Percentiles rank a stretch among this genome's conserved stretches.
Conservation (phyloP, 441 rosid species). For the California macrophylla region DNA sequence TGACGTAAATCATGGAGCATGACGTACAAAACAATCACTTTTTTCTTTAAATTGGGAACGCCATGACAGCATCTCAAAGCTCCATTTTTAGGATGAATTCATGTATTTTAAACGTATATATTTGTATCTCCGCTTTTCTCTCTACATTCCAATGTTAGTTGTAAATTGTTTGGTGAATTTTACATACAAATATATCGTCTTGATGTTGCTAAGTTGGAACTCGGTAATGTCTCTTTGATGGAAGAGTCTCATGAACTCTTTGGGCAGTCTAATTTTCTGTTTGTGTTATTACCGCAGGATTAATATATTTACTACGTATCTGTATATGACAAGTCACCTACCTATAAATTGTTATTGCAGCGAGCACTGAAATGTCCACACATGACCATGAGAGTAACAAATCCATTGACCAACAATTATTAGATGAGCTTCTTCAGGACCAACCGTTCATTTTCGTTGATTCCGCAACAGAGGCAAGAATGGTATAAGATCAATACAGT, state of each 20-base stretch:
- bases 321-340: background rate
- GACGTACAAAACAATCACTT: background rate
- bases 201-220: background rate
- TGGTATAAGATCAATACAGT: slow-evolving; percentile 20
- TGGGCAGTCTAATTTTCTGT: too few relatives aligned
- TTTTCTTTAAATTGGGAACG: background rate
- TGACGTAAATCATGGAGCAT: background rate
- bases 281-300: background rate
- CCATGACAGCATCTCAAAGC: background rate
- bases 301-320: background rate
- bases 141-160: background rate
- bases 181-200: background rate
- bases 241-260: background rate
- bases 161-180: background rate
- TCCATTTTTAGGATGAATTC: background rate
- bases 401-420: slow-evolving; percentile 20
- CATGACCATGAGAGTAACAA: slow-evolving; percentile 23
- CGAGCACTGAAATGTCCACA: slow-evolving; percentile 20
- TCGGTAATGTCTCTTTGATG: background rate
- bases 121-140: background rate
- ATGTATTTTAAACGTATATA: background rate
- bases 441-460: slow-evolving; percentile 25
- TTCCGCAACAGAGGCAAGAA: slow-evolving; percentile 28
- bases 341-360: slow-evolving; percentile 18
- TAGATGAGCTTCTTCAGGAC: slow-evolving; percentile 28